Percentiles rank a stretch among this genome's conserved stretches.
phyloP scores from a whole-genome alignment of 495 filamentous ascomycete genomes.

The Podospora sp. region DNA sequence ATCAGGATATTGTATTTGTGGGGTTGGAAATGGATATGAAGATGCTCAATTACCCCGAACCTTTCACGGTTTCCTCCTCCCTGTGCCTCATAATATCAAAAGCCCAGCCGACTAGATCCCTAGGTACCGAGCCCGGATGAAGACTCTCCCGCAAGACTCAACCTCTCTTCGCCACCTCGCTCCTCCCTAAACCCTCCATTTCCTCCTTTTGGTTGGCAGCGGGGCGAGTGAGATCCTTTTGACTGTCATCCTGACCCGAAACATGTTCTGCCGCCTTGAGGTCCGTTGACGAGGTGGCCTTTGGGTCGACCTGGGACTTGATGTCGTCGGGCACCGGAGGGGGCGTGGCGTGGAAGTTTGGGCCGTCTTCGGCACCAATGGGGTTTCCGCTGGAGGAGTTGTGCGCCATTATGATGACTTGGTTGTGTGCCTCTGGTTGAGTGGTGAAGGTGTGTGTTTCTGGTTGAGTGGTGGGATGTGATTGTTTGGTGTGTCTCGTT shows the following conservation, averaged over 20 bases:
- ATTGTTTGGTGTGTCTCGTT: too few relatives aligned
- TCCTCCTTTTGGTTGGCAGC: constrained; percentile 16
- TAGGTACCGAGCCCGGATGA: neutral
- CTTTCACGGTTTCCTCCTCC: neutral
- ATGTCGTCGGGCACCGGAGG: constrained; percentile 22
- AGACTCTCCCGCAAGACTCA: neutral
- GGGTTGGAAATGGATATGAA: constrained; percentile 2
- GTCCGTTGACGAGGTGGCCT: constrained; percentile 2
- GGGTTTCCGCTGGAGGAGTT: constrained; percentile 38
- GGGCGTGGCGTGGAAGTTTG: neutral
- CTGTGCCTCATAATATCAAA: too few relatives aligned
- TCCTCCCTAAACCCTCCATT: constrained; percentile 15
- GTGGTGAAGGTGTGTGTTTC: neutral
- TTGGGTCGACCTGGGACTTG: constrained; percentile 25
- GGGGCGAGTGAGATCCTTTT: neutral
- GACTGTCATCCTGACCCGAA: constrained; percentile 14
- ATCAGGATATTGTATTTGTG: constrained; percentile 11
- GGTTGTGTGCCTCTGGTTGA: neutral
- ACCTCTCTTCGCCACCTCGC: constrained; percentile 14
- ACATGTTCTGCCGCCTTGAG: constrained; percentile 12
- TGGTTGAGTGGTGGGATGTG: neutral
- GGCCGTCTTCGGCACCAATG: constrained; percentile 31
- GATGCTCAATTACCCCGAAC: neutral
- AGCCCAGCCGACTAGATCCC: too few relatives aligned
- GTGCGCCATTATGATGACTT: constrained; percentile 32